Conservation (phyloP, 805 yeast genomes). For the Ogataea populi-albae region DNA sequence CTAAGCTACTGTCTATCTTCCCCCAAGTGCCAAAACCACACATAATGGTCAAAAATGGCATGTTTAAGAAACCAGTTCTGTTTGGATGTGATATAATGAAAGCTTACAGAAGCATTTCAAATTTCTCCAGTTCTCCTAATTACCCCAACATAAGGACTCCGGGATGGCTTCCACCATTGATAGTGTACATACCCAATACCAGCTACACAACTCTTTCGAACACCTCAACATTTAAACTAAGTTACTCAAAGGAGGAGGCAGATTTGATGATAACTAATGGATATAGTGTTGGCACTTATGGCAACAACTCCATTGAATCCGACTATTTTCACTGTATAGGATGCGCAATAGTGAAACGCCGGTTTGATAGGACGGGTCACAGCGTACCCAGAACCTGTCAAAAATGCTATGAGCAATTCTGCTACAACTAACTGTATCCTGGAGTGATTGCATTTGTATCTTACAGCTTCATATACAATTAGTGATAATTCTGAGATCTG, state of each 20-base stretch:
- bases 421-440: slow-evolving; percentile 32
- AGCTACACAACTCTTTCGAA: slow-evolving; percentile 44
- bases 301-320: slow-evolving; percentile 36
- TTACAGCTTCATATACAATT: not conserved
- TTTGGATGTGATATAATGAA: slow-evolving; percentile 40
- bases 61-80: slow-evolving; percentile 34
- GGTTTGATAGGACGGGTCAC: slow-evolving; percentile 38
- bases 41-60: slow-evolving; percentile 20
- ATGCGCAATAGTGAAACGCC: slow-evolving; percentile 55
- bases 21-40: slow-evolving; percentile 37
- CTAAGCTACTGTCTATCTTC: slow-evolving; percentile 26
- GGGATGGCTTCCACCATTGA: slow-evolving; percentile 46
- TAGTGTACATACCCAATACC: slow-evolving; percentile 50
- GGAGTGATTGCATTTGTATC: not conserved
- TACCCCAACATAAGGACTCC: slow-evolving; percentile 6
- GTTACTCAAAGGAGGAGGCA: slow-evolving; percentile 45
- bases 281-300: slow-evolving; percentile 45
- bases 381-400: slow-evolving; percentile 32
- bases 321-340: slow-evolving; percentile 49
- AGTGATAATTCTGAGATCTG: slow-evolving; percentile 5
- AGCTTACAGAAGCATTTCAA: slow-evolving; percentile 28
- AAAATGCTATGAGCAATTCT: slow-evolving; percentile 37
- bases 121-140: slow-evolving; percentile 2
- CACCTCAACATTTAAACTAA: slow-evolving; percentile 57
- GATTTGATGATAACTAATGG: slow-evolving; percentile 50